A percentile compares a stretch with the other conserved stretches of the same genome.
Conservation (phyloP, 2,329 filamentous ascomycete genomes). For the Ceratocystis diversiconidia region DNA sequence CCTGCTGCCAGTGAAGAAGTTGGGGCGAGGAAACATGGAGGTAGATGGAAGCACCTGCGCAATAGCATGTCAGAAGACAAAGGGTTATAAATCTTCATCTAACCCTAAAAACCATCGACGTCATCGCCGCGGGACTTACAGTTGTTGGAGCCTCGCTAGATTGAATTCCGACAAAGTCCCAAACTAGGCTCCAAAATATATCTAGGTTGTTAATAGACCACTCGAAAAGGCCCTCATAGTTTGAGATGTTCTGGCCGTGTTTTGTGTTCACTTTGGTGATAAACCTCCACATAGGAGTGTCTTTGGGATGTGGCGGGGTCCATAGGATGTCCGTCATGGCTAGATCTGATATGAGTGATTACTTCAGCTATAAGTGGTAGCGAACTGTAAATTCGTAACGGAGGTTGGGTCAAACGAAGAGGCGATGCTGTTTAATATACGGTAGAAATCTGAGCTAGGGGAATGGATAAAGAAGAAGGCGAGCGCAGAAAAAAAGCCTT, state of each 20-base stretch:
- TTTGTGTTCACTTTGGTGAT: constrained; percentile 54
- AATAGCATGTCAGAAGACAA: neutral
- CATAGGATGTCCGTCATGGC: constrained; percentile 9
- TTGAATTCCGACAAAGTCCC: constrained; percentile 62
- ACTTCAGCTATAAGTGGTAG: neutral
- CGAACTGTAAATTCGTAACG: neutral
- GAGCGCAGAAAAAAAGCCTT: neutral
- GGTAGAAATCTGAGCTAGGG: neutral
- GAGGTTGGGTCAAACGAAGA: neutral
- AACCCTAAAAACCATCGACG: neutral
- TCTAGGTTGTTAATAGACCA: constrained; percentile 72
- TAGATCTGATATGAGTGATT: neutral
- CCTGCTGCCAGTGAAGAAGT: constrained; percentile 65
- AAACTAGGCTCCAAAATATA: constrained; percentile 72
- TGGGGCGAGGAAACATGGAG: constrained; percentile 71
- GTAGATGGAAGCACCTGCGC: constrained; percentile 52
- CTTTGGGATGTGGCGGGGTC: constrained; percentile 7
- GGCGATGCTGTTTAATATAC: neutral
- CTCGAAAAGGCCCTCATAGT: constrained; percentile 61
- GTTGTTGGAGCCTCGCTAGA: constrained; percentile 40
- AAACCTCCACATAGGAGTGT: constrained; percentile 48
- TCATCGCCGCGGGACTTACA: constrained; percentile 34
- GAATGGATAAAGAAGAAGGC: neutral
- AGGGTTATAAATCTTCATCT: neutral
- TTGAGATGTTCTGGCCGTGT: constrained; percentile 45